Evolutionary conservation across 1,284 basidiomycete species (phyloP).

Genomic region (Moesziomyces sp.): DNA sequence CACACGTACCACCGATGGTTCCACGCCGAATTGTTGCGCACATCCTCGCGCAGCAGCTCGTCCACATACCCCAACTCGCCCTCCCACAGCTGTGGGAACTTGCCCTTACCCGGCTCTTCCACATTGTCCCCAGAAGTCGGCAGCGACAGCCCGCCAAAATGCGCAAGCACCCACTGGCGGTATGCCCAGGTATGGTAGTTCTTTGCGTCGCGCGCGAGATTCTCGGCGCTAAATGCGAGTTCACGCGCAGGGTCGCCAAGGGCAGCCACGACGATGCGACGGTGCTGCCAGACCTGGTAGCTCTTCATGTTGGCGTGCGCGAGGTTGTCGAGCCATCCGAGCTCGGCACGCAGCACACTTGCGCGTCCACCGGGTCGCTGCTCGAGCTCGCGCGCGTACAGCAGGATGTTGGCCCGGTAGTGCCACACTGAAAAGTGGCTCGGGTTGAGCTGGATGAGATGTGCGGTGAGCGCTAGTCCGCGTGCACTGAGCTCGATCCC

Average conservation of each 20-base stretch:
- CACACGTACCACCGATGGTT: constrained; percentile 94
- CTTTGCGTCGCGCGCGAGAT: constrained; percentile 54
- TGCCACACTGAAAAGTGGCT: constrained; percentile 62
- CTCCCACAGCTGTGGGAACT: constrained; percentile 74
- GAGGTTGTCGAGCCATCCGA: constrained; percentile 54
- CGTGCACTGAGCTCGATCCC: constrained; percentile 45
- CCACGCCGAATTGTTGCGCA: constrained; percentile 97
- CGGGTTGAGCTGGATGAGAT: constrained; percentile 58
- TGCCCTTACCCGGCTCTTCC: constrained; percentile 13
- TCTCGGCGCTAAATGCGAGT: constrained; percentile 47
- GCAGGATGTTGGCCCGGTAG: constrained; percentile 56
- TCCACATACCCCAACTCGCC: constrained; percentile 83
- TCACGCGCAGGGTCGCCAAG: constrained; percentile 53
- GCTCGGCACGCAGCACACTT: constrained; percentile 33
- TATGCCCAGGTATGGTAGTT: constrained; percentile 68
- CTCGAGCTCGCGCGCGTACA: constrained; percentile 21
- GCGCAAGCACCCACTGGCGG: constrained; percentile 60
- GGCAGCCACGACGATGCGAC: constrained; percentile 48
- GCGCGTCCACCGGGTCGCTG: not conserved
- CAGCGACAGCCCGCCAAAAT: constrained; percentile 55
- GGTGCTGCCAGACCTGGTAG: constrained; percentile 67
- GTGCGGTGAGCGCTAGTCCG: constrained; percentile 55
- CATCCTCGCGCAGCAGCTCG: constrained; percentile 78
- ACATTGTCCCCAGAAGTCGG: not conserved
- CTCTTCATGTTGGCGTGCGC: constrained; percentile 62